Evolutionary conservation across 2,329 filamentous ascomycete species (phyloP), one percentile per base, ranked within the genome.

Genomic region (Penicillium sp.): DNA sequence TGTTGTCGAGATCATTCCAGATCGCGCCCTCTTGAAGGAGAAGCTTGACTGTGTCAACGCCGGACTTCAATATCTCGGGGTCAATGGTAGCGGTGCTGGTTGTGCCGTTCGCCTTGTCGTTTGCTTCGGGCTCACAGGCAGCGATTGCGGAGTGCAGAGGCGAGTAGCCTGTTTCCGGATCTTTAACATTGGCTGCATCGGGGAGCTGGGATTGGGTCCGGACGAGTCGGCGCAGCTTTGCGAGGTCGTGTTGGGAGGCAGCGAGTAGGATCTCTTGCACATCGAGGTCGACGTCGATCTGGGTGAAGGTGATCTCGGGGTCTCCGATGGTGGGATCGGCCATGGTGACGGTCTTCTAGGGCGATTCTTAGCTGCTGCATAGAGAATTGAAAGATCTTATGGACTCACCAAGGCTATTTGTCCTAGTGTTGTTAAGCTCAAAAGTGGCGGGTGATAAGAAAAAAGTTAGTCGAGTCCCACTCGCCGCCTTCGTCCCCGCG

Each of bases 1-100:
- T 86, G 58, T 77, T 73, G 69, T 97, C 89, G 48, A 97, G 76
- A 67, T 96, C 91, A 73, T 98, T 98, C 93, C 93, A 98, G 60
- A 97, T 96, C 9, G 89, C 93, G 28, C 93, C 93, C 59, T 87
- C 86, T 63, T 91, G 80, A 52, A 97, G 83, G 6, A 97, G 78
- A 64, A 93, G 81, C 58, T 81, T 80, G 4, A 96, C 75, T 0
- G 86, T 85, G 45, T 83, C 81, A 47, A 80, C 78, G 2, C 84
- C 87, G 33, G 81, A 80, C 41, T 84, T 80, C 28, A 87, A 65
- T 18, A 60, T 44, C 10, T 63, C 60, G 12, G 61, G 42, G 18
- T 65, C 55, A 25, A 61, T 59, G 33, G 52, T 44, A 41, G 44
- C 15, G 15, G 15, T 18, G 15, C 15, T 43, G 41, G 51, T 44